Percentiles rank a stretch among this genome's conserved stretches.
Evolutionary conservation across 148 eudicot species (phyloP).

Genomic region (Silene latifolia): DNA sequence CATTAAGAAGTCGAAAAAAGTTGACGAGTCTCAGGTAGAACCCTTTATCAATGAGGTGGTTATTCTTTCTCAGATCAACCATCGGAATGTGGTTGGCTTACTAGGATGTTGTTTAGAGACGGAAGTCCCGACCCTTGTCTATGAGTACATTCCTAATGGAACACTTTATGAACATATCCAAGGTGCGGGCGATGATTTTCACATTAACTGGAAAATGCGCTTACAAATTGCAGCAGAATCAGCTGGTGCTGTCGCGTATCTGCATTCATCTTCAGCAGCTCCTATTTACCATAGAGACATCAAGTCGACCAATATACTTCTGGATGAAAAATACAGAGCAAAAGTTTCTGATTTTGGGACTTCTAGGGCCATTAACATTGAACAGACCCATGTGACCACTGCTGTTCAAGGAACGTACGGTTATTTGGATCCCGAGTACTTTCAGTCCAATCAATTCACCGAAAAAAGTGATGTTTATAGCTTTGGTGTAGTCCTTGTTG

Average conservation of each 20-base stretch:
- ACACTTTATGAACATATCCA: constrained; percentile 21
- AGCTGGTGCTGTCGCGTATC: constrained; percentile 15
- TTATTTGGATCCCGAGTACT: constrained; percentile 29
- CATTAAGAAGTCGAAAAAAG: constrained; percentile 17
- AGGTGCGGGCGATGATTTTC: neutral
- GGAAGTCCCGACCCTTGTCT: constrained; percentile 17
- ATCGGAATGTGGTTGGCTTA: constrained; percentile 20
- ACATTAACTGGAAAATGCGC: constrained; percentile 16
- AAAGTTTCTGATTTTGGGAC: constrained; percentile 26
- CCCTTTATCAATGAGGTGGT: constrained; percentile 22
- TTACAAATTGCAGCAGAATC: constrained; percentile 23
- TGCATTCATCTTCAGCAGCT: constrained; percentile 16
- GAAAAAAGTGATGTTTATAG: constrained; percentile 28
- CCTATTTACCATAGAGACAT: constrained; percentile 22
- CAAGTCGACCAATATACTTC: constrained; percentile 25
- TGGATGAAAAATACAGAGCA: constrained; percentile 19
- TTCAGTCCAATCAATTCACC: constrained; percentile 18
- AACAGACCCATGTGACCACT: constrained; percentile 23
- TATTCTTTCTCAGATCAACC: constrained; percentile 20
- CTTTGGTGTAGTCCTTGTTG: constrained; percentile 24
- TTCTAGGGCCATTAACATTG: constrained; percentile 18
- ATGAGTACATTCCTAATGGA: constrained; percentile 20
- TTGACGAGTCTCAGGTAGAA: constrained; percentile 13
- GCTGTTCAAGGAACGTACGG: constrained; percentile 26
- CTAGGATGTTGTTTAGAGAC: constrained; percentile 27